Evolutionary conservation across 108 stramenopile genomes (phyloP).

Genomic region (Fragilaria crotonensis): DNA sequence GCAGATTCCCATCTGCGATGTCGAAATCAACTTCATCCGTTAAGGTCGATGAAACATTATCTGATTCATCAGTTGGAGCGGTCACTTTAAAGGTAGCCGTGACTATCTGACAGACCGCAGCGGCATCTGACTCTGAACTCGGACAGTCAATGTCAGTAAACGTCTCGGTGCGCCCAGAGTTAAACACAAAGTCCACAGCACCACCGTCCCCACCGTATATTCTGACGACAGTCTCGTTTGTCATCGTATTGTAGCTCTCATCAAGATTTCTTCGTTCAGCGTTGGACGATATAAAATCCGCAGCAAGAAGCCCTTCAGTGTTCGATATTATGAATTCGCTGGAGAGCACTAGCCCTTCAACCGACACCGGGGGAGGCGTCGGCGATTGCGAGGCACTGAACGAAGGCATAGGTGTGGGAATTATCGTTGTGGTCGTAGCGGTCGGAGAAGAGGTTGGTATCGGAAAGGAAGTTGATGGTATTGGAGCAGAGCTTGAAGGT

Average conservation of each 20-base stretch:
- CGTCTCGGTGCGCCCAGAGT: not conserved
- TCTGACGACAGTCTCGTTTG: not conserved
- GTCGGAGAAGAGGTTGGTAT: not conserved
- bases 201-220: not conserved
- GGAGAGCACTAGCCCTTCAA: too few species aligned
- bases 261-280: not conserved
- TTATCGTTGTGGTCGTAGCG: not conserved
- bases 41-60: not conserved
- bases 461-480: not conserved
- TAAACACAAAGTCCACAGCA: not conserved
- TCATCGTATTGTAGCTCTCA: not conserved
- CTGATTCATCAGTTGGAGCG: not conserved
- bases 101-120: not conserved
- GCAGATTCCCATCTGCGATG: not conserved
- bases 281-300: not conserved
- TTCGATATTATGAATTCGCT: not conserved
- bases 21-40: not conserved
- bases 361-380: too few species aligned
- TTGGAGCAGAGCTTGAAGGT: too few species aligned
- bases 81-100: not conserved
- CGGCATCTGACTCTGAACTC: not conserved
- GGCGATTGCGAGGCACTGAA: too few species aligned
- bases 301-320: not conserved
- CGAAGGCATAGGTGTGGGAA: too few species aligned
- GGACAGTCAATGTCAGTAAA: not conserved